Evolutionary conservation across 1,139 yeast species (phyloP), one percentile per base, ranked within the genome.

Genomic region (Debaryomyces sp.): DNA sequence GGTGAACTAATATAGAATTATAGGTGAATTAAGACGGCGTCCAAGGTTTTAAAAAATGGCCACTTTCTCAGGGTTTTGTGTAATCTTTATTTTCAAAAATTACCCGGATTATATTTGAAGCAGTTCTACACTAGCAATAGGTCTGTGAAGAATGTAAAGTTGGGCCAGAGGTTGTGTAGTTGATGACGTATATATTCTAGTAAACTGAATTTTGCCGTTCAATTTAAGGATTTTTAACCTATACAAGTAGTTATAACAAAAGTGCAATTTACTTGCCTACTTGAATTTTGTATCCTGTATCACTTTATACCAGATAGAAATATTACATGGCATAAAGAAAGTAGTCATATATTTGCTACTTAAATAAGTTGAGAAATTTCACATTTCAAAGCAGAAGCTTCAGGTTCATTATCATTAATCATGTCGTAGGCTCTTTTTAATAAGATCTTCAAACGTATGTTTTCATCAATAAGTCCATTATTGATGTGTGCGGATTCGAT

Each of bases 381-480:
- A 15, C 36, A 23, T 41, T 53, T 57, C 34, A 59, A 50, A 9
- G 38, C 45, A 21, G 41, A 47, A 18, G 47, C 41, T 18, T 52
- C 52, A 9, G 35, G 29, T 9, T 39, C 50, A 13, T 57, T 62
- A 27, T 58, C 60, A 22, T 58, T 63, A 30, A 71, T 47, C 48
- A 59, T 48, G 5, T 47, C 52, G 45, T 59, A 61, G 1, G 74
- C 72, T 52, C 60, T 60, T 49, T 54, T 60, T 34, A 71, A 56
- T 41, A 71, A 58, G 13, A 43, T 56, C 55, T 58, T 62, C 48
- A 71, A 34, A 13, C 15, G 40, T 24, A 26, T 64, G 54, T 67
- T 68, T 46, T 70, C 73, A 23, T 54, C 51, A 27, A 48, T 24
- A 36, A 64, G 46, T n/a, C 50, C 53, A 27, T 55, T 54, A 15